phyloP scores from a whole-genome alignment of 106 monocot species.

The Phalaenopsis equestris region DNA sequence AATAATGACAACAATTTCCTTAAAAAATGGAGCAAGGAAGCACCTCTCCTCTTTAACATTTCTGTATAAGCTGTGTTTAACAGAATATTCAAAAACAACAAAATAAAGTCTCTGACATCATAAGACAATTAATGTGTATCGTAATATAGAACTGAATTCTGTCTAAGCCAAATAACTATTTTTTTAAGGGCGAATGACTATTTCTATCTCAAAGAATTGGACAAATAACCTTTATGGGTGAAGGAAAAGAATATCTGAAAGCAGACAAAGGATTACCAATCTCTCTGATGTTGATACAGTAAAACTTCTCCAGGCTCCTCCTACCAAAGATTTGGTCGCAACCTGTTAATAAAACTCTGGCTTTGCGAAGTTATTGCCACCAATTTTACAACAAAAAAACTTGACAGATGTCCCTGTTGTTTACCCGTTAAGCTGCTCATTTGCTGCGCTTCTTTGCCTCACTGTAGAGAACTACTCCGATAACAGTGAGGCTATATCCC shows the following conservation, averaged over 20 bases:
- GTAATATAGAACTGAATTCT: background rate
- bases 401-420: too few species aligned
- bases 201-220: conserved; percentile 3
- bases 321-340: background rate
- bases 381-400: background rate
- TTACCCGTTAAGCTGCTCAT: conserved; percentile 4
- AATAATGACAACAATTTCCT: background rate
- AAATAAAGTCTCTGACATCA: background rate
- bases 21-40: background rate
- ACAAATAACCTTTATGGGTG: background rate
- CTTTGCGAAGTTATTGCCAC: background rate
- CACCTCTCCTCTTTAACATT: background rate
- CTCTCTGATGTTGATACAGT: background rate
- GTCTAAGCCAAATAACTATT: background rate
- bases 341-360: background rate
- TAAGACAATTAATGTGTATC: background rate
- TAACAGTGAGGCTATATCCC: conserved; percentile 76
- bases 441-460: conserved; percentile 80
- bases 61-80: background rate
- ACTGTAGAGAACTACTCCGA: conserved; percentile 79
- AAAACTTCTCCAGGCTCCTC: conserved; percentile 1
- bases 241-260: background rate
- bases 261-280: background rate
- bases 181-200: background rate
- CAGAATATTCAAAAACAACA: background rate